Conservation (phyloP, 805 yeast genomes). For the Starmera quercuum region DNA sequence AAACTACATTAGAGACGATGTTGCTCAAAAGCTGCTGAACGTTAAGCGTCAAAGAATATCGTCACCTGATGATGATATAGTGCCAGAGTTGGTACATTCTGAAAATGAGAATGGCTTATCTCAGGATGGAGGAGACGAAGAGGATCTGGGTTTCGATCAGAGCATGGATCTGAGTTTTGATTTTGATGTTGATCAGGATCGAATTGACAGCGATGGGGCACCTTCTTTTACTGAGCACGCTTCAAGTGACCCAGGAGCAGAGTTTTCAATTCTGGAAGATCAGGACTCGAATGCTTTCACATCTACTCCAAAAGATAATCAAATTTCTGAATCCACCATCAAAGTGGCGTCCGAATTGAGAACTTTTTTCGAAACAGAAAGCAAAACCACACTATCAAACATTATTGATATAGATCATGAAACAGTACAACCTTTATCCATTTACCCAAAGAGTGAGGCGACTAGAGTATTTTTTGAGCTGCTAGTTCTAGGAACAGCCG, state of each 20-base stretch:
- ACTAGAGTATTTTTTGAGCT: conserved; percentile 75
- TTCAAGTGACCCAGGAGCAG: too few species aligned
- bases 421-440: conserved; percentile 22
- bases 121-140: conserved; percentile 1
- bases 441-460: conserved; percentile 46
- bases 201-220: too few species aligned
- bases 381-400: conserved; percentile 25
- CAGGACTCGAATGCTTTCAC: conserved; percentile 12
- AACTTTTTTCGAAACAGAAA: conserved; percentile 19
- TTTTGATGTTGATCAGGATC: conserved; percentile 31
- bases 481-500: conserved; percentile 72
- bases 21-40: conserved; percentile 9
- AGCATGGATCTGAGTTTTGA: conserved; percentile 20
- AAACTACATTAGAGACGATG: conserved; percentile 9
- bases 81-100: conserved; percentile 16
- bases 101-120: conserved; percentile 7
- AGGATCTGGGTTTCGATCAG: conserved; percentile 12
- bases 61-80: conserved; percentile 4
- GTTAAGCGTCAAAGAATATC: conserved; percentile 15
- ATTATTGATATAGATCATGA: conserved; percentile 26
- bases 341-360: conserved; percentile 45
- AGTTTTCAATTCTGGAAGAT: too few species aligned
- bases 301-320: conserved; percentile 14
- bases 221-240: too few species aligned
- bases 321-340: conserved; percentile 40